These are phyloP conservation scores for Pseudonitzschia pungens DNA, from an alignment of 108 stramenopile genomes.

Conservation along the genomic window DNA sequence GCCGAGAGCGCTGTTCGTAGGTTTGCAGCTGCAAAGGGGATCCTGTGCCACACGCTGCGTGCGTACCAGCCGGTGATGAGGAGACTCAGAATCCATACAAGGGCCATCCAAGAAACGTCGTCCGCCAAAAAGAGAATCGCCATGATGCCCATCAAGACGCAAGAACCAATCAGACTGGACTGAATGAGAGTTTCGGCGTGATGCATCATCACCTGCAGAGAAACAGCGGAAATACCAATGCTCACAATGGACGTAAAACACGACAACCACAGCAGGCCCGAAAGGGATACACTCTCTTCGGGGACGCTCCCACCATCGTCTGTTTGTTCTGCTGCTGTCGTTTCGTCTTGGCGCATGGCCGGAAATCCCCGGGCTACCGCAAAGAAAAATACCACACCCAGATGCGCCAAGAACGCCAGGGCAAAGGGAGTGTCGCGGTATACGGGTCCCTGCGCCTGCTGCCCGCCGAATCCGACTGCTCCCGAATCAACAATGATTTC, in stretches of 20 bases:
- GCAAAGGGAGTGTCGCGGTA: conserved; percentile 59
- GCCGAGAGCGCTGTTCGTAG: conserved; percentile 53
- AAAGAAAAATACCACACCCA: conserved; percentile 23
- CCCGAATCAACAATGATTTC: background rate
- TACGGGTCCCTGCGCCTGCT: conserved; percentile 27
- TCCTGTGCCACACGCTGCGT: conserved; percentile 47
- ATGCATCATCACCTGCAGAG: conserved; percentile 36
- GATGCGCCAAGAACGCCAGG: conserved; percentile 45
- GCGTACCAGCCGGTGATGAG: conserved; percentile 21
- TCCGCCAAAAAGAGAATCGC: background rate
- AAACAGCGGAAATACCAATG: conserved; percentile 32
- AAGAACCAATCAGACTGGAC: conserved; percentile 17
- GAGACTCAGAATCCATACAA: background rate
- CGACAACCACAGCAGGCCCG: conserved; percentile 23
- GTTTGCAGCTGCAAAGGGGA: conserved; percentile 78
- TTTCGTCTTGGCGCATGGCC: conserved; percentile 17
- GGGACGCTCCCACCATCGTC: conserved; percentile 1
- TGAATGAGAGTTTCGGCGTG: conserved; percentile 31
- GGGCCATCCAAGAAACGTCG: background rate
- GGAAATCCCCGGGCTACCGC: conserved; percentile 27
- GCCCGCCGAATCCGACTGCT: background rate
- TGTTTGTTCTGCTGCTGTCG: background rate
- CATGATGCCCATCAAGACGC: conserved; percentile 6
- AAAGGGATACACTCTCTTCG: background rate
- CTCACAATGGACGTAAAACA: conserved; percentile 16